Percentiles rank a stretch among this genome's conserved stretches.
phyloP scores from a whole-genome alignment of 257 asterid genomes.

The Verbena officinalis region DNA sequence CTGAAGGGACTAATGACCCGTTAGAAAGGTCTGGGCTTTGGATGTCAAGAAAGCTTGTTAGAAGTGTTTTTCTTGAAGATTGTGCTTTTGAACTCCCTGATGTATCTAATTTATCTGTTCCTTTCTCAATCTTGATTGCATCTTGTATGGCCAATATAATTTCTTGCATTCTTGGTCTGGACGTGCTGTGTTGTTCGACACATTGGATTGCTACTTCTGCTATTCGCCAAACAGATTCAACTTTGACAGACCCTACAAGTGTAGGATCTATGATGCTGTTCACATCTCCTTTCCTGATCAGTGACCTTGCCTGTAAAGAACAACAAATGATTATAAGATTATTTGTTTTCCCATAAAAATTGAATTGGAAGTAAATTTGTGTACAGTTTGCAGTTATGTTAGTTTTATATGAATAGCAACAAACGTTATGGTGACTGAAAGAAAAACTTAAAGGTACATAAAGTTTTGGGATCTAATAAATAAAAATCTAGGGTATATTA shows the following conservation, averaged over 20 bases:
- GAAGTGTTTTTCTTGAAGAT: conserved; percentile 80
- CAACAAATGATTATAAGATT: neutral
- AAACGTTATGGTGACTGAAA: neutral
- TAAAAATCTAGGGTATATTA: no score
- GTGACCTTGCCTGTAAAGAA: conserved; percentile 74
- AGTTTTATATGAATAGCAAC: neutral
- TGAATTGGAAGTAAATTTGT: neutral
- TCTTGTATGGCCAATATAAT: conserved; percentile 83
- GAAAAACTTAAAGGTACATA: neutral
- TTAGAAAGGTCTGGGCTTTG: conserved; percentile 86
- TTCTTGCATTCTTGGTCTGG: conserved; percentile 96
- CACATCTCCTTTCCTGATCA: conserved; percentile 89
- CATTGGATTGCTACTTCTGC: conserved; percentile 95
- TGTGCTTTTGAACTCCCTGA: conserved; percentile 68
- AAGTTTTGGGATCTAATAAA: no score
- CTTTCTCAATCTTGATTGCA: conserved; percentile 82
- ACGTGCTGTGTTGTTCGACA: conserved; percentile 72
- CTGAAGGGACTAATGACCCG: conserved; percentile 75
- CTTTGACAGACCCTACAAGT: conserved; percentile 62
- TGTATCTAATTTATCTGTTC: conserved; percentile 63
- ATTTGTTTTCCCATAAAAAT: neutral
- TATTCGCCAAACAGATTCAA: conserved; percentile 86
- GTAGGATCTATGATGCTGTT: conserved; percentile 78
- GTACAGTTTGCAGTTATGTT: neutral
- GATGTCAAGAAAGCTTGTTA: conserved; percentile 89